Base-by-base conservation (phyloP, 2,329 filamentous ascomycete species). In the Pezicula carpinea region DNA sequence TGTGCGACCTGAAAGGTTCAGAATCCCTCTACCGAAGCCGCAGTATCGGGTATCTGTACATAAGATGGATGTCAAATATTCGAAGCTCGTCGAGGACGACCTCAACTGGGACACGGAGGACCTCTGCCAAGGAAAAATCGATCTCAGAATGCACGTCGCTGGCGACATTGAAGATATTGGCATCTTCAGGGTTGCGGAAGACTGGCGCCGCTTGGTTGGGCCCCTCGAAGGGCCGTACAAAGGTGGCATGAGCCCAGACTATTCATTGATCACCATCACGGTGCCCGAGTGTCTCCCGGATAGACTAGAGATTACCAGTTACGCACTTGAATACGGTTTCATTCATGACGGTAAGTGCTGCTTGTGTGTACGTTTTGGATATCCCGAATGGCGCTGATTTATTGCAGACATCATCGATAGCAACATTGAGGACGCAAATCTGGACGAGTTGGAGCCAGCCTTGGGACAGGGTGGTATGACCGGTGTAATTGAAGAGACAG, bases 161-260 rank as follows among this genome's bases (percentile, higher is more conserved):
- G 26, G 53, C 2, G 49, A 58, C 36, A 46, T 52, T 1, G 66
- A 69, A 47, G 52, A 61, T 26, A 52, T 53, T 10, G 64, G 62
- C 13, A 52, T 59, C n/a, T 49, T 68, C 10, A 46, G 61, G 13
- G 63, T 61, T 26, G 66, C 69, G 44, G 45, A 56, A 38, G 66
- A 70, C 54, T 71, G 67, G 67, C 52, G 52, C 1, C 52, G 58
- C 15, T 50, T 59, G 15, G 61, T 69, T 15, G 42, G 48, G 3
- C 62, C 63, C 1, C 40, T 65, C 2, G 43, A 51, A 6, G 49
- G 47, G 5, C n/a, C n/a, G n/a, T 66, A 63, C 31, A 56, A 58
- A 21, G 65, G 65, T 18, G 58, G 56, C 0, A 53, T 68, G 13
- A 62, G 60, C 1, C 6, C 14, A 42, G 5, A 42, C 29, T 41